phyloP scores from a whole-genome alignment of 495 filamentous ascomycete genomes.

The Neurospora sp. region DNA sequence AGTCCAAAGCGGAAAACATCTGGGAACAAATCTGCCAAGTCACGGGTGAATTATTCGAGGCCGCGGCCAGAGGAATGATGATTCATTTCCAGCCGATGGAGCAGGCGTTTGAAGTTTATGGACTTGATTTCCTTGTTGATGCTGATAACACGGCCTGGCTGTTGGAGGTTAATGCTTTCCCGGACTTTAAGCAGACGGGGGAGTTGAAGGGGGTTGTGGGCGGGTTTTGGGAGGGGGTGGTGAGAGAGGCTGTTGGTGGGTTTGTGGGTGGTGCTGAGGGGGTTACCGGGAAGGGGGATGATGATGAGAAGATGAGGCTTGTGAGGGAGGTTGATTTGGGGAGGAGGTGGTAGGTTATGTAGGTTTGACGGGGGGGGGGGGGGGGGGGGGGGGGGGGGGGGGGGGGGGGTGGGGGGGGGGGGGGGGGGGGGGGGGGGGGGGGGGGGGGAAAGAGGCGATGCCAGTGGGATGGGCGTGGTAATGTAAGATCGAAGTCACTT shows the following conservation, averaged over 20 bases:
- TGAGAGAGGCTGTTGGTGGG: conserved; percentile 47
- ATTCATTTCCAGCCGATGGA: conserved; percentile 84
- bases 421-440: background rate
- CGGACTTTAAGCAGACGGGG: conserved; percentile 89
- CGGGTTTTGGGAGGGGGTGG: conserved; percentile 64
- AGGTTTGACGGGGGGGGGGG: background rate
- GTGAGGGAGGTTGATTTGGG: conserved; percentile 26
- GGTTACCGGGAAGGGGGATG: conserved; percentile 5
- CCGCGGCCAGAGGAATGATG: conserved; percentile 69
- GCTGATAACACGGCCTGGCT: conserved; percentile 48
- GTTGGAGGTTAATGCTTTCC: conserved; percentile 93
- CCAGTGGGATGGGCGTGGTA: background rate
- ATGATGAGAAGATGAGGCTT: conserved; percentile 19
- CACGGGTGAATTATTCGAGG: conserved; percentile 71
- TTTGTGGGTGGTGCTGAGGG: conserved; percentile 17
- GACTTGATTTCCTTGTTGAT: conserved; percentile 83
- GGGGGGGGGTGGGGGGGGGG: background rate
- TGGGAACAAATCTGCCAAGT: conserved; percentile 62
- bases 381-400: background rate
- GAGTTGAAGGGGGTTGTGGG: conserved; percentile 57
- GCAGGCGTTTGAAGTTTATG: conserved; percentile 86
- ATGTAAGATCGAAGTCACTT: background rate
- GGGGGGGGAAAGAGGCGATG: background rate
- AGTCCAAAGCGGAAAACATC: conserved; percentile 38
- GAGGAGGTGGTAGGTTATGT: conserved; percentile 10